These are phyloP conservation scores for Penicillium sp. DNA, from an alignment of 2,329 filamentous ascomycete species.

Conservation along the genomic window DNA sequence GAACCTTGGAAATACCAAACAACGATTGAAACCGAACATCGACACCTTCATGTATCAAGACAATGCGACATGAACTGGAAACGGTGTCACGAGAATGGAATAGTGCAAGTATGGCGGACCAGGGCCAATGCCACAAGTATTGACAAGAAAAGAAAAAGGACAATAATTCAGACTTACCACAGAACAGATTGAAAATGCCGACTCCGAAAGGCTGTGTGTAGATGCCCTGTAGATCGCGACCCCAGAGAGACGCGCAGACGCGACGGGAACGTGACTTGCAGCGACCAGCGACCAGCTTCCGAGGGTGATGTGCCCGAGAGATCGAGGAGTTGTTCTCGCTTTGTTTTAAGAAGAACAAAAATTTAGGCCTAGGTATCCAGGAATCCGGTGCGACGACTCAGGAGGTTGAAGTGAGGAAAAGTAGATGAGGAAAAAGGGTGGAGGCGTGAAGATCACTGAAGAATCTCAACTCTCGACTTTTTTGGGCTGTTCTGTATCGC, in stretches of 20 bases:
- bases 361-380: background rate
- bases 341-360: background rate
- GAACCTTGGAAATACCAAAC: background rate
- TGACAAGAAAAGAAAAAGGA: background rate
- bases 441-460: slow-evolving; percentile 10
- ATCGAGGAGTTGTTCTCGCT: background rate
- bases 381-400: background rate
- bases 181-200: background rate
- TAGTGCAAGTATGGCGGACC: background rate
- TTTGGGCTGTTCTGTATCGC: background rate
- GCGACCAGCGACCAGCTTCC: background rate
- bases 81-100: background rate
- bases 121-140: background rate
- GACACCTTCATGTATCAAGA: background rate
- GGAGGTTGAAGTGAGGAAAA: slow-evolving; percentile 6
- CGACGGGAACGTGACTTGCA: slow-evolving; percentile 22
- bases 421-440: slow-evolving; percentile 2
- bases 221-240: slow-evolving; percentile 14
- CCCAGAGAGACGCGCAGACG: slow-evolving; percentile 23
- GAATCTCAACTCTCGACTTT: slow-evolving; percentile 6
- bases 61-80: background rate
- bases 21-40: background rate
- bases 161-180: background rate
- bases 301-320: background rate
- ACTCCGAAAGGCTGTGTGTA: background rate